Conservation (phyloP, 2,329 filamentous ascomycete genomes). For the Fusarium palustre region DNA sequence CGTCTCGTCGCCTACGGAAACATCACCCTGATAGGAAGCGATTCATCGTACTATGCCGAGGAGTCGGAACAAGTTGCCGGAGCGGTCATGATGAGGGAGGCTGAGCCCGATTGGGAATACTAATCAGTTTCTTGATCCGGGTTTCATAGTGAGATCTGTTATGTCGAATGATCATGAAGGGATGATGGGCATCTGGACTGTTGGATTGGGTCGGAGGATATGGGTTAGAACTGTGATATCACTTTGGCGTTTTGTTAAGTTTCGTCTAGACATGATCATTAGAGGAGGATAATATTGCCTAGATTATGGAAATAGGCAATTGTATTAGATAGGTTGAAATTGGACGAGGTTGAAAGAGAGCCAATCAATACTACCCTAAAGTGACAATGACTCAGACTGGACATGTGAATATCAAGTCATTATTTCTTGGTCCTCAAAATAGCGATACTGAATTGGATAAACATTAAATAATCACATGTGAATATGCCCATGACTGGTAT, state of each 20-base stretch:
- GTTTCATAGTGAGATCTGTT: too few relatives aligned
- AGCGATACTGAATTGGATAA: background rate
- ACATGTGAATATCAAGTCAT: background rate
- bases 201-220: background rate
- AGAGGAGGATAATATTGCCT: background rate
- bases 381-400: background rate
- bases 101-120: conserved; percentile 57
- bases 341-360: background rate
- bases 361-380: background rate
- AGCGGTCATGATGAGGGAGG: conserved; percentile 56
- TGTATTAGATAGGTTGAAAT: conserved; percentile 1
- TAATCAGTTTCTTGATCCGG: conserved; percentile 20
- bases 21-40: conserved; percentile 59
- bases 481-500: background rate
- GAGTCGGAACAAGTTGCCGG: conserved; percentile 58
- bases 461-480: background rate
- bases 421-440: too few relatives aligned
- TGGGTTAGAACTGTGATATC: background rate
- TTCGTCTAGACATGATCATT: background rate
- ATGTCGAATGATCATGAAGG: background rate
- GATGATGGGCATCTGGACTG: background rate
- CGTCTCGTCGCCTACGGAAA: conserved; percentile 59
- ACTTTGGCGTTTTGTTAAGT: conserved; percentile 17
- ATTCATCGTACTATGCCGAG: conserved; percentile 59
- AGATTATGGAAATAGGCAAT: background rate